Percentiles rank a stretch among this genome's conserved stretches.
phyloP scores from a whole-genome alignment of 768 basidiomycete genomes.

The Phlebiopsis gigantea region DNA sequence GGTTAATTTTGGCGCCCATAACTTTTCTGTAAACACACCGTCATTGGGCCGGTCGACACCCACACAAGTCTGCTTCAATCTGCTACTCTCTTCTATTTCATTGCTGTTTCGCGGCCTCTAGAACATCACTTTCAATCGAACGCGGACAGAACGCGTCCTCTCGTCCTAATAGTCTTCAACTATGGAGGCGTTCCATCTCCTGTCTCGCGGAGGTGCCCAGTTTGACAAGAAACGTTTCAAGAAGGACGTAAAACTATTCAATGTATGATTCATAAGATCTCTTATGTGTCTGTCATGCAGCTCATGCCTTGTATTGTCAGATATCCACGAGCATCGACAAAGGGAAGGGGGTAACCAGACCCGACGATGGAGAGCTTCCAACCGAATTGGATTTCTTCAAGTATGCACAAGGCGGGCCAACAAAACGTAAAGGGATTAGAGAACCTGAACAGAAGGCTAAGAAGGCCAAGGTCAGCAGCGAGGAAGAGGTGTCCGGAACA shows the following conservation, averaged over 20 bases:
- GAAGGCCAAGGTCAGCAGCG: constrained; percentile 21
- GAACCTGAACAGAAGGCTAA: constrained; percentile 21
- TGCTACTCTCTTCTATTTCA: too few relatives aligned
- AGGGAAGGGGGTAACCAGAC: constrained; percentile 19
- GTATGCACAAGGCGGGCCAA: constrained; percentile 55
- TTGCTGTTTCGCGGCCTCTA: too few relatives aligned
- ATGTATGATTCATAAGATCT: constrained; percentile 31
- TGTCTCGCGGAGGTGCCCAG: constrained; percentile 78
- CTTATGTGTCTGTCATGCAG: background rate
- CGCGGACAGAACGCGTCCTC: too few relatives aligned
- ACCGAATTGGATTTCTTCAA: constrained; percentile 89
- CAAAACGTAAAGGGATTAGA: constrained; percentile 45
- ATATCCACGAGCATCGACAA: constrained; percentile 22
- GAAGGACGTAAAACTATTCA: constrained; percentile 66
- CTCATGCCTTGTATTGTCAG: constrained; percentile 15
- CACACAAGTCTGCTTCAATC: background rate
- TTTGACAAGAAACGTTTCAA: constrained; percentile 79
- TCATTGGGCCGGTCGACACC: background rate
- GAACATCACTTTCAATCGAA: too few relatives aligned
- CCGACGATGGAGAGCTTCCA: constrained; percentile 53
- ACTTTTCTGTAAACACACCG: background rate
- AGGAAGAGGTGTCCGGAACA: constrained; percentile 13
- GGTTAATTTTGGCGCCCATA: background rate
- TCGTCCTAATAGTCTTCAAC: background rate
- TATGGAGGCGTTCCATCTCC: constrained; percentile 87